These are phyloP conservation scores for Candida ovalis DNA, from an alignment of 805 yeast genomes.

Conservation along the genomic window DNA sequence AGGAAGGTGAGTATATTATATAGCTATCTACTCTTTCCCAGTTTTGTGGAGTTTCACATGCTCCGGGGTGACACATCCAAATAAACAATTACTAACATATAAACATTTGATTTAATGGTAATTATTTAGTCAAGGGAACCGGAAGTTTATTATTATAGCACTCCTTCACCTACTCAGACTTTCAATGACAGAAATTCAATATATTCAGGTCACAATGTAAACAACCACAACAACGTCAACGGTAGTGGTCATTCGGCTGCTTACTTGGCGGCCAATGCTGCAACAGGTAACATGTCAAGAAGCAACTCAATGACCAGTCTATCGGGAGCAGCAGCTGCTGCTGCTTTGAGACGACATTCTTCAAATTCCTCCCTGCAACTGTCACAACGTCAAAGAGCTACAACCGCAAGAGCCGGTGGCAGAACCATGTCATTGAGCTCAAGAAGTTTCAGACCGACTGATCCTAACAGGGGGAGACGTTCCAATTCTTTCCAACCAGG, in stretches of 20 bases:
- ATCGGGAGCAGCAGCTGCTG: constrained; percentile 31
- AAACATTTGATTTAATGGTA: background rate
- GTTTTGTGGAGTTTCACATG: background rate
- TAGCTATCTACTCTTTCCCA: background rate
- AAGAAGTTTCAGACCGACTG: constrained; percentile 25
- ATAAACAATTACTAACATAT: background rate
- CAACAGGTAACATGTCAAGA: constrained; percentile 18
- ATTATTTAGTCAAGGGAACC: constrained; percentile 21
- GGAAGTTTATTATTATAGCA: constrained; percentile 23
- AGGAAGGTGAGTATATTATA: constrained; percentile 23
- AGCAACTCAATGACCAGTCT: constrained; percentile 23
- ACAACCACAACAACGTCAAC: background rate
- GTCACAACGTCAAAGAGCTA: background rate
- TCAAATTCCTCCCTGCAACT: constrained; percentile 9
- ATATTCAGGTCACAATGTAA: background rate
- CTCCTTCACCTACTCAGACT: background rate
- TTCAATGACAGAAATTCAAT: background rate
- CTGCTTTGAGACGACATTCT: constrained; percentile 26
- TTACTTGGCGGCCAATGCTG: constrained; percentile 24
- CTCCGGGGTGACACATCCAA: background rate
- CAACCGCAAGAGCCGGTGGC: constrained; percentile 6
- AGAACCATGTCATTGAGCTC: constrained; percentile 33
- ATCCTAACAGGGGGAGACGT: constrained; percentile 14
- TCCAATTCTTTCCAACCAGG: constrained; percentile 25
- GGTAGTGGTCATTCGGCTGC: constrained; percentile 11